These are phyloP conservation scores for Fusarium lyarnte DNA, from an alignment of 2,329 filamentous ascomycete genomes.

Conservation along the genomic window DNA sequence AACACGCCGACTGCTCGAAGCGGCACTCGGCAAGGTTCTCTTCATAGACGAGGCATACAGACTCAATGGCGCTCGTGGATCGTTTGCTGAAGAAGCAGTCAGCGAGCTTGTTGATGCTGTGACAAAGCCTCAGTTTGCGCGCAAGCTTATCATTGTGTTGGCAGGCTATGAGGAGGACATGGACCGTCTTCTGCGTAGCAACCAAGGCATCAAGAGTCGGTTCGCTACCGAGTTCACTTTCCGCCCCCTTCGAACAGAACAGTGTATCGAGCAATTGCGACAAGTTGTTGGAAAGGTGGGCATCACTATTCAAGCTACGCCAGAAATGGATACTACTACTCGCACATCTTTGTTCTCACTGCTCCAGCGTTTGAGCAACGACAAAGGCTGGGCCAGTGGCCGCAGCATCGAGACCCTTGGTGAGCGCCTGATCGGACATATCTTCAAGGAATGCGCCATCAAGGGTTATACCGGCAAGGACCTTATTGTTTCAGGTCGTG, in stretches of 20 bases:
- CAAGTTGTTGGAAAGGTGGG: slow-evolving; percentile 46
- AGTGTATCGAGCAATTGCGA: slow-evolving; percentile 59
- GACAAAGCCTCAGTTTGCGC: slow-evolving; percentile 64
- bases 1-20: slow-evolving; percentile 67
- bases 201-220: slow-evolving; percentile 69
- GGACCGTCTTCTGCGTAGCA: slow-evolving; percentile 67
- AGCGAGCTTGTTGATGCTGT: slow-evolving; percentile 61
- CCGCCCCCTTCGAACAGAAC: slow-evolving; percentile 52
- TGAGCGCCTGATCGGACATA: slow-evolving; percentile 58
- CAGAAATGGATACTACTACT: slow-evolving; percentile 36
- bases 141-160: slow-evolving; percentile 71
- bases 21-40: slow-evolving; percentile 71
- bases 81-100: slow-evolving; percentile 65
- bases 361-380: slow-evolving; percentile 54
- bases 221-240: slow-evolving; percentile 72
- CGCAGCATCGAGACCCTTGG: slow-evolving; percentile 67
- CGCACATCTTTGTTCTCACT: slow-evolving; percentile 43
- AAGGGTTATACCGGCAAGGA: slow-evolving; percentile 45
- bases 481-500: slow-evolving; percentile 42
- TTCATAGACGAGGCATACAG: slow-evolving; percentile 79
- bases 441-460: slow-evolving; percentile 49
- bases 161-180: slow-evolving; percentile 75
- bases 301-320: slow-evolving; percentile 43
- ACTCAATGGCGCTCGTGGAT: slow-evolving; percentile 59
- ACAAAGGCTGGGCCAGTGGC: slow-evolving; percentile 68